phyloP scores from a whole-genome alignment of 2,329 filamentous ascomycete species.

The Colletotrichum kahawae region DNA sequence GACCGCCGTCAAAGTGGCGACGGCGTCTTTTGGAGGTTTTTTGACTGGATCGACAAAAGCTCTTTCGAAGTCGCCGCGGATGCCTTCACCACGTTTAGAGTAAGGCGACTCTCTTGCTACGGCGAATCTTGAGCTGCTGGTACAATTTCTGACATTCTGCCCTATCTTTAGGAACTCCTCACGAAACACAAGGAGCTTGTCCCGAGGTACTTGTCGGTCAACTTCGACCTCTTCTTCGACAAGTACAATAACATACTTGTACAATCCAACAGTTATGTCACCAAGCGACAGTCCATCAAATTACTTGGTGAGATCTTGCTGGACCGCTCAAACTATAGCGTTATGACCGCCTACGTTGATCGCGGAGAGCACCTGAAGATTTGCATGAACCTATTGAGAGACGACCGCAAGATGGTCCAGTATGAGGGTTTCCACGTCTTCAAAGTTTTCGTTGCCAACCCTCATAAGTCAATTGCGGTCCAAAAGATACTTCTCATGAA shows the following conservation, averaged over 20 bases:
- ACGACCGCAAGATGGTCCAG: conserved; percentile 98
- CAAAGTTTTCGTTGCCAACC: conserved; percentile 99
- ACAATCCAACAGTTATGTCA: conserved; percentile 95
- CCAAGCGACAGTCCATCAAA: conserved; percentile 97
- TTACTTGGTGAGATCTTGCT: conserved; percentile 92
- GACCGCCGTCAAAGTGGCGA: conserved; percentile 76
- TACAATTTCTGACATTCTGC: neutral
- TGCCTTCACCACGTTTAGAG: conserved; percentile 95
- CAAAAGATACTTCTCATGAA: conserved; percentile 98
- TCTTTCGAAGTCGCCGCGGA: conserved; percentile 97
- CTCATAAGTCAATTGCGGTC: conserved; percentile 95
- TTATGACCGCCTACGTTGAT: conserved; percentile 98
- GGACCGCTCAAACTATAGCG: conserved; percentile 94
- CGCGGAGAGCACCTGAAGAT: conserved; percentile 95
- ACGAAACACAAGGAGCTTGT: conserved; percentile 94
- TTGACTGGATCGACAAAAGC: conserved; percentile 95
- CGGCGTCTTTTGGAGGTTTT: conserved; percentile 96
- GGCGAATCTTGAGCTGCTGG: neutral
- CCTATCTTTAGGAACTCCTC: conserved; percentile 73
- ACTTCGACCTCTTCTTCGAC: conserved; percentile 92
- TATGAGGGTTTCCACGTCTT: conserved; percentile 99
- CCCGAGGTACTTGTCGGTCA: conserved; percentile 83
- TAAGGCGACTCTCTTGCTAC: conserved; percentile 46
- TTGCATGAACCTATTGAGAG: conserved; percentile 95
- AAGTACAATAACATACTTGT: conserved; percentile 88